A percentile compares a stretch with the other conserved stretches of the same genome.
Conservation (phyloP, 2,329 filamentous ascomycete genomes). For the Curvularia eragrostidis region DNA sequence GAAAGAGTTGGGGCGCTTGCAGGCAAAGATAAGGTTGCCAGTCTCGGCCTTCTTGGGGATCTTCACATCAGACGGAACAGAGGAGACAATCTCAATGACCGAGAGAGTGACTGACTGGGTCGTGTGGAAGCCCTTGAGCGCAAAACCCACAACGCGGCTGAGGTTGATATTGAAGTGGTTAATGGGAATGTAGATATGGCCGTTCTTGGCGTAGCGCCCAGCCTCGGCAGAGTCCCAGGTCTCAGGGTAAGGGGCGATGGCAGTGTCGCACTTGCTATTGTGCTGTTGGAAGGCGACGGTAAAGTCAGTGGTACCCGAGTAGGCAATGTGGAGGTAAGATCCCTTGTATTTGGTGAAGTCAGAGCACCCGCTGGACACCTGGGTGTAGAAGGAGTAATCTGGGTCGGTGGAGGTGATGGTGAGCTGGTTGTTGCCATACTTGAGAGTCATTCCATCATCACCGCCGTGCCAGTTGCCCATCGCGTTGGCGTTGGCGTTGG, state of each 20-base stretch:
- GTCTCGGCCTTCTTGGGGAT: conserved; percentile 67
- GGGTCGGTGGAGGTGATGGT: conserved; percentile 65
- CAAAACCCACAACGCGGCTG: conserved; percentile 63
- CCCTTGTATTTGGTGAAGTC: conserved; percentile 63
- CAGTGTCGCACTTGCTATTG: conserved; percentile 65
- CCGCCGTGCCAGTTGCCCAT: conserved; percentile 70
- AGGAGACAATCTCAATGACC: conserved; percentile 66
- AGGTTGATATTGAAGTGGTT: conserved; percentile 70
- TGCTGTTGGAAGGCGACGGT: conserved; percentile 71
- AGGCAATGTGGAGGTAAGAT: conserved; percentile 70
- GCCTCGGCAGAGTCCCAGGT: conserved; percentile 73
- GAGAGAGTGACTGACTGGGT: conserved; percentile 59
- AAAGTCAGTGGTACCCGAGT: conserved; percentile 68
- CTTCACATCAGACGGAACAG: conserved; percentile 59
- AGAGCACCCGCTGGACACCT: conserved; percentile 62
- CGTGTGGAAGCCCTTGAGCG: conserved; percentile 70
- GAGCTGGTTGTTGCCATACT: conserved; percentile 60
- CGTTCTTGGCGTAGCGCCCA: conserved; percentile 61
- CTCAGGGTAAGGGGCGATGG: conserved; percentile 66
- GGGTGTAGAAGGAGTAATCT: conserved; percentile 68
- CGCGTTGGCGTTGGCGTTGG: conserved; percentile 60
- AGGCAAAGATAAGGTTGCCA: conserved; percentile 67
- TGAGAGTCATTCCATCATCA: conserved; percentile 65
- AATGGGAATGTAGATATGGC: conserved; percentile 71
- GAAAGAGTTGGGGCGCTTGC: conserved; percentile 72